Evolutionary conservation across 2,329 filamentous ascomycete genomes (phyloP).

Genomic region (Didymella glomerata): DNA sequence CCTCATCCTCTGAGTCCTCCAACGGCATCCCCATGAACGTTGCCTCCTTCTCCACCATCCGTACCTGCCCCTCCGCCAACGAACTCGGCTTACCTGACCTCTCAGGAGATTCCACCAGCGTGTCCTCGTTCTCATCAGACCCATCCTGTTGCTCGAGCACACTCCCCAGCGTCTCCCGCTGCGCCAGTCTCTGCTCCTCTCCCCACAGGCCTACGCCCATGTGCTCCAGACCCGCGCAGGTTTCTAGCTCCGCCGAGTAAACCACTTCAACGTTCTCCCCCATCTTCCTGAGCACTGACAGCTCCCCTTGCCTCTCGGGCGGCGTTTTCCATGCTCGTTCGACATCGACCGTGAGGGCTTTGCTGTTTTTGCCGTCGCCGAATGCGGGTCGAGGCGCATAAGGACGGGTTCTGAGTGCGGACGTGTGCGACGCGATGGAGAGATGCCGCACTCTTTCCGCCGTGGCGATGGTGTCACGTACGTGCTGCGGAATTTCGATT

Average conservation of each 20-base stretch:
- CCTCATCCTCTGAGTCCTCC: neutral
- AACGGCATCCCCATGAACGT: neutral
- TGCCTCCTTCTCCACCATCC: neutral
- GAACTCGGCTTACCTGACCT: neutral
- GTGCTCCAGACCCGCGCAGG: neutral
- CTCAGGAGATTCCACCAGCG: neutral
- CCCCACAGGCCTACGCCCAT: neutral
- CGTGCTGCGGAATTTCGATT: neutral
- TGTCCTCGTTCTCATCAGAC: neutral
- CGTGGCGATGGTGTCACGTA: neutral
- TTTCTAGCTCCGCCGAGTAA: neutral
- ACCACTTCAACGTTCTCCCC: neutral
- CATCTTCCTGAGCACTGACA: neutral
- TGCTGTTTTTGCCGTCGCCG: neutral
- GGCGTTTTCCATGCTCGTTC: neutral
- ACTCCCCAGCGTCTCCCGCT: neutral
- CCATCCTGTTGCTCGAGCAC: neutral
- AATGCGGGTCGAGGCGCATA: neutral
- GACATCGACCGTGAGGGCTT: neutral
- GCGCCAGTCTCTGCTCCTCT: neutral
- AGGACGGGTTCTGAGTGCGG: neutral
- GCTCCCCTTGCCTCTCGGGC: neutral
- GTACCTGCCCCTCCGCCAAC: neutral
- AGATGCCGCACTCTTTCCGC: neutral
- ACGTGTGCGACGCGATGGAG: neutral